Percentiles rank a stretch among this genome's conserved stretches.
These are phyloP conservation scores for Biscutella laevigata DNA, from an alignment of 441 rosid species.

Conservation along the genomic window DNA sequence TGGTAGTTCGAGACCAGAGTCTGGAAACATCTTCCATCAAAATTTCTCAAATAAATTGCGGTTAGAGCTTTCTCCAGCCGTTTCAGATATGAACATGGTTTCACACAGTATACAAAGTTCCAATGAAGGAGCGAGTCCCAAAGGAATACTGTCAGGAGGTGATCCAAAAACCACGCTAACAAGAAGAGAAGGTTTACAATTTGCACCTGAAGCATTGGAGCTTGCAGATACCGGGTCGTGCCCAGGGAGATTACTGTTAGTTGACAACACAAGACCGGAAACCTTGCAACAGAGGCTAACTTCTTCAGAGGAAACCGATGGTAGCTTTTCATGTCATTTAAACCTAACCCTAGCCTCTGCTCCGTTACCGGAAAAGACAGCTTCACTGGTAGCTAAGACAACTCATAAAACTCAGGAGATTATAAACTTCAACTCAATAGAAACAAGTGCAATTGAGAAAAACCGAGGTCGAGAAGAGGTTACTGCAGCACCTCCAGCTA, in stretches of 20 bases:
- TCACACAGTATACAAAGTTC: slow-evolving; percentile 82
- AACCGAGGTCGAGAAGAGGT: slow-evolving; percentile 8
- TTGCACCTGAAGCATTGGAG: slow-evolving; percentile 54
- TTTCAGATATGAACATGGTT: slow-evolving; percentile 77
- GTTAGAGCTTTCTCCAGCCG: slow-evolving; percentile 72
- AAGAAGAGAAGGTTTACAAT: slow-evolving; percentile 37
- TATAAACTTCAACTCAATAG: slow-evolving; percentile 31
- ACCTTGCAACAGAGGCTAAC: slow-evolving; percentile 36
- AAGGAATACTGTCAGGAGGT: slow-evolving; percentile 35
- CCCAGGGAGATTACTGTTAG: slow-evolving; percentile 34
- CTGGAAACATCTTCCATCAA: slow-evolving; percentile 57
- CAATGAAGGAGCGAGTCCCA: slow-evolving; percentile 52
- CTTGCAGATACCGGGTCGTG: slow-evolving; percentile 79
- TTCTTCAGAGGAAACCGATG: slow-evolving; percentile 59
- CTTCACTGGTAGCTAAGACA: slow-evolving; percentile 32
- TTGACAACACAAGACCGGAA: slow-evolving; percentile 32
- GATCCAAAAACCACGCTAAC: slow-evolving; percentile 39
- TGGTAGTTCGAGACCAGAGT: slow-evolving; percentile 48
- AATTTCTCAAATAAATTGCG: slow-evolving; percentile 71
- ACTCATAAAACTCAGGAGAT: slow-evolving; percentile 33
- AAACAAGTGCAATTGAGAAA: slow-evolving; percentile 28
- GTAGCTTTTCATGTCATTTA: slow-evolving; percentile 68
- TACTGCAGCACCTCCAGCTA: slow-evolving; percentile 39
- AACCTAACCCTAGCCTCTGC: slow-evolving; percentile 81
- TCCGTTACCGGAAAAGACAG: slow-evolving; percentile 43